Conservation (phyloP, 441 rosid species). For the Arabidopsis hybrid region DNA sequence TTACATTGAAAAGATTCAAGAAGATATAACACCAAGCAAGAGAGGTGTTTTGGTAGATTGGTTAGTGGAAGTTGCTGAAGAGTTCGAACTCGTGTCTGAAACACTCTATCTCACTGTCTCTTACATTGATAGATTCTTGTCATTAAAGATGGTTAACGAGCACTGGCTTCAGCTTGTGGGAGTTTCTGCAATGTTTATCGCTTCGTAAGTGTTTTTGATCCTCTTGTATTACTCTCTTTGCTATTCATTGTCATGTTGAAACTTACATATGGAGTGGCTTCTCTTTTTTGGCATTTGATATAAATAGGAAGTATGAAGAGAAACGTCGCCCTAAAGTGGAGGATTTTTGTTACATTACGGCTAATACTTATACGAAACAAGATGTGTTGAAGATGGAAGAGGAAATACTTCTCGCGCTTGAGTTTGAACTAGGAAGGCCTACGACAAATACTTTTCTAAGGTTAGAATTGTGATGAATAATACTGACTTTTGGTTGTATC, state of each 20-base stretch:
- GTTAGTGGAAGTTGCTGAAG: slow-evolving; percentile 84
- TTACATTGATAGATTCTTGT: slow-evolving; percentile 67
- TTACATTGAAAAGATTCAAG: slow-evolving; percentile 74
- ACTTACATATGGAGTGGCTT: background rate
- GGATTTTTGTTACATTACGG: slow-evolving; percentile 76
- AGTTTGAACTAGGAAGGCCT: too few species aligned
- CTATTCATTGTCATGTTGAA: background rate
- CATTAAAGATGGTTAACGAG: slow-evolving; percentile 49
- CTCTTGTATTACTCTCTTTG: background rate
- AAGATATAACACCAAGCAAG: slow-evolving; percentile 64
- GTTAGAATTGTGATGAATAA: background rate
- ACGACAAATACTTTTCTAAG: too few species aligned
- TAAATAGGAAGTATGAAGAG: slow-evolving; percentile 76
- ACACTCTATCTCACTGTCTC: slow-evolving; percentile 64
- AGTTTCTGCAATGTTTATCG: slow-evolving; percentile 84
- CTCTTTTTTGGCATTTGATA: background rate
- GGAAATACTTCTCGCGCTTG: too few species aligned
- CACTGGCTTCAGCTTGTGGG: slow-evolving; percentile 84
- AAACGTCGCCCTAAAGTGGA: slow-evolving; percentile 71
- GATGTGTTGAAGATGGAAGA: slow-evolving; percentile 55
- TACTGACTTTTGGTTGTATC: background rate
- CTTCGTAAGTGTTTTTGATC: slow-evolving; percentile 63
- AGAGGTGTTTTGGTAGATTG: slow-evolving; percentile 79
- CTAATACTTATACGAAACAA: slow-evolving; percentile 70
- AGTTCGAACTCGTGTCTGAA: slow-evolving; percentile 69